A percentile compares a stretch with the other conserved stretches of the same genome.
phyloP scores from a whole-genome alignment of 1,139 yeast genomes.

The Kazachstania sp. region DNA sequence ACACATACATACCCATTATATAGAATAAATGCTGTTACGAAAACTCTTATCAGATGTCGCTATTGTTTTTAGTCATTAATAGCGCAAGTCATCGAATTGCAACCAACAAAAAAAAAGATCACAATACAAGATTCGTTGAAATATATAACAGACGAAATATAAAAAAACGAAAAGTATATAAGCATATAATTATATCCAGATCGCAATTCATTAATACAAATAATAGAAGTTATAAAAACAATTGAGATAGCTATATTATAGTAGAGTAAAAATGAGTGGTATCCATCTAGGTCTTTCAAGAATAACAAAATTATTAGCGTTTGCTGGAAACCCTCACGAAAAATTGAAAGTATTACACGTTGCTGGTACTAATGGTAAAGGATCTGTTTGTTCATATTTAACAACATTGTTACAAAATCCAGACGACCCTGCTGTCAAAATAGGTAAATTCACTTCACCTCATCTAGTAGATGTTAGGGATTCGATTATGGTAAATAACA shows the following conservation, averaged over 20 bases:
- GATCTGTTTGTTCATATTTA: conserved; percentile 76
- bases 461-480: conserved; percentile 69
- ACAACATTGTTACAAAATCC: conserved; percentile 40
- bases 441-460: conserved; percentile 85
- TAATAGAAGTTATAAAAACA: too few species aligned
- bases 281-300: conserved; percentile 63
- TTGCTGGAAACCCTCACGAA: conserved; percentile 62
- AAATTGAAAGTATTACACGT: conserved; percentile 62
- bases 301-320: conserved; percentile 44
- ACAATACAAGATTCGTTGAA: too few species aligned
- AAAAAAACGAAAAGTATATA: not conserved
- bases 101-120: not conserved
- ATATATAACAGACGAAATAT: not conserved
- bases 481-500: conserved; percentile 58
- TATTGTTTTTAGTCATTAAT: not conserved
- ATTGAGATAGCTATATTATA: not conserved
- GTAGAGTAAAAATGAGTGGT: conserved; percentile 30
- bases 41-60: too few species aligned
- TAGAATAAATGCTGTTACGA: too few species aligned
- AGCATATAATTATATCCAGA: too few species aligned
- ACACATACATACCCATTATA: too few species aligned
- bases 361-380: conserved; percentile 95
- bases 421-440: conserved; percentile 23
- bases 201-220: too few species aligned
- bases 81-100: not conserved